Evolutionary conservation across 1,139 yeast species (phyloP), one percentile per base, ranked within the genome.

Genomic region (Lodderomyces oxycetoniae): DNA sequence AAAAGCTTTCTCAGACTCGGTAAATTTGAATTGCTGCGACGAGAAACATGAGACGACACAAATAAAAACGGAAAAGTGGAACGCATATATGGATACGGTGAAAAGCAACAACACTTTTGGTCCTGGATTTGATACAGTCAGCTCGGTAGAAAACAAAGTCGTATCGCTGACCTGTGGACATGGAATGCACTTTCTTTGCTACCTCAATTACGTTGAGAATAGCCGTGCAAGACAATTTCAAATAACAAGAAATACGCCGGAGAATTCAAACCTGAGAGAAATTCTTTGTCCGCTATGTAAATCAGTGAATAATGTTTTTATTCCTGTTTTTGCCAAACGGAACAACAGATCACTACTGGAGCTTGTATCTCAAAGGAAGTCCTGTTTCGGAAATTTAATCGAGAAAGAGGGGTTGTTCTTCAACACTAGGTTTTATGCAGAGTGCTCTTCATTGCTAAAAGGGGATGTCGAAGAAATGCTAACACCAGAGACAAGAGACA

Each of bases 241-340:
- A 50, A 77, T 88, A 22, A 84, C 95, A 0, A 67, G 95, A 52
- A 85, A 88, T 38, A 67, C 80, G 5, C 95, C 96, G 0, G 95
- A 83, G 42, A 79, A 83, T 44, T 61, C 71, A 3, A 79, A 77
- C 12, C 76, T 76, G 38, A 75, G 77, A 11, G 95, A 89, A 47
- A 83, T 86, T 45, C 61, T 85, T 24, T 91, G 98, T 51, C 97
- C 98, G 0, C 69, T 91, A 30, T 91, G 98, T 63, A 86, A 87
- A 42, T 82, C 95, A 0, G 64, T 91, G 35, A 85, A 84, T 51
- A 91, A 91, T 50, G 70, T 82, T 42, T 87, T 91, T 51, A 59
- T 89, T 32, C 98, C 98, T 1, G 66, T 83, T 2, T 54, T 79
- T 33, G 79, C 9, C 14, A 24, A 12, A 24, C 7, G 26, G 7